phyloP scores from a whole-genome alignment of 495 filamentous ascomycete genomes.

The Recurvomyces mirabilis region DNA sequence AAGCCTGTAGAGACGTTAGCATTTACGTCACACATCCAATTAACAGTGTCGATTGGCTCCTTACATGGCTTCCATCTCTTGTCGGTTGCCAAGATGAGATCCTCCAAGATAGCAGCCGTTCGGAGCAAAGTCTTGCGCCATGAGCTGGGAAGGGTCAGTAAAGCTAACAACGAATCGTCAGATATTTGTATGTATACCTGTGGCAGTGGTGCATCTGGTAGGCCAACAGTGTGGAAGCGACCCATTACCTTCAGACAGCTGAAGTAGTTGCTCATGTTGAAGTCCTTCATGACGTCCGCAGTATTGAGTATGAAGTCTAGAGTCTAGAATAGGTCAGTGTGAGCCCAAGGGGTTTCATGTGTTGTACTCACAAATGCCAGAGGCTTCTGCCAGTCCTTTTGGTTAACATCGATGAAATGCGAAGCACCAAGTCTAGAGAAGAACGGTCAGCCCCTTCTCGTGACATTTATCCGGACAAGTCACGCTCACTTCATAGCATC shows the following conservation, averaged over 20 bases:
- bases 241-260: conserved; percentile 70
- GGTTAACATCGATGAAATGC: not conserved
- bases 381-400: not conserved
- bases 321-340: too few species aligned
- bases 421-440: too few species aligned
- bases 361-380: too few species aligned
- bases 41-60: too few species aligned
- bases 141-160: not conserved
- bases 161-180: not conserved
- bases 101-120: conserved; percentile 71
- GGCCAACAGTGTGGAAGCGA: conserved; percentile 65
- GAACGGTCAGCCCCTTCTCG: too few species aligned
- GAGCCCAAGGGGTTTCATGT: too few species aligned
- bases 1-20: too few species aligned
- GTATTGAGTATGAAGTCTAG: conserved; percentile 65
- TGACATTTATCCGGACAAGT: too few species aligned
- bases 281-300: conserved; percentile 53
- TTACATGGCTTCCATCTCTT: conserved; percentile 74
- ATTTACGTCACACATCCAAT: too few species aligned
- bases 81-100: conserved; percentile 66
- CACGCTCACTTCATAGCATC: conserved; percentile 31
- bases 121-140: conserved; percentile 47
- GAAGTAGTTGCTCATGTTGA: conserved; percentile 59
- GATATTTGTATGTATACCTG: not conserved
- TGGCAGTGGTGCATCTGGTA: conserved; percentile 62